Base-by-base conservation (phyloP, 1,284 basidiomycete genomes). In the Cryptococcus maquisensis region DNA sequence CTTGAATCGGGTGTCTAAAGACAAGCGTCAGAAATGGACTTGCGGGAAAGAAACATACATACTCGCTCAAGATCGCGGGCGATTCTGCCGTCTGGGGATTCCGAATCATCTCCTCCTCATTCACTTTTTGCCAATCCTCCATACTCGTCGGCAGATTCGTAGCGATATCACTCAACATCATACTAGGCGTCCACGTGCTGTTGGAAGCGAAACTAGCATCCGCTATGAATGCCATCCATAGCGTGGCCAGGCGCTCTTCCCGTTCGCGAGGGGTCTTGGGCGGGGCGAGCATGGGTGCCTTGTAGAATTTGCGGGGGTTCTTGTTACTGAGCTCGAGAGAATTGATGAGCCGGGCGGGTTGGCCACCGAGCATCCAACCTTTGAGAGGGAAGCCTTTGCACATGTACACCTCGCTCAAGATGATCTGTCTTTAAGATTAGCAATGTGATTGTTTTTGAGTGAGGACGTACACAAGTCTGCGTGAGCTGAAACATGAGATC, bases 41-140 rank as follows among this genome's bases (percentile, higher is more conserved):
- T 2, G n/a, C n/a, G 6, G 12, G 26, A 13, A 23, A 18, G 16
- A 18, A 36, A 47, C 26, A 26, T 2, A 59, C 64, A 53, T 26
- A 64, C 65, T 61, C 47, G 24, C 57, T 56, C 15, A 66, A 60
- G 6, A 72, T 23, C 40, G 68, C 62, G 2, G 48, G 51, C 18
- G 63, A 58, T 6, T 64, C 56, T 8, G 66, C 63, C 8, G 59
- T 56, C 47, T 74, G 72, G 9, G 68, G 66, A 48, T 73, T 74
- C 20, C 24, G 46, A 18, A 48, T 37, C 57, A 68, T 51, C 9
- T 44, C 47, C 20, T 51, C 47, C n/a, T 38, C 36, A 38, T 57
- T 56, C 40, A 67, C 62, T 28, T 51, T 59, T 5, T 42, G 37
- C 39, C 56, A 71, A 38, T 72, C 64, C 20, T 59, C 52, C 3